phyloP scores from a whole-genome alignment of 768 basidiomycete genomes.

The Cubamyces lactineus region DNA sequence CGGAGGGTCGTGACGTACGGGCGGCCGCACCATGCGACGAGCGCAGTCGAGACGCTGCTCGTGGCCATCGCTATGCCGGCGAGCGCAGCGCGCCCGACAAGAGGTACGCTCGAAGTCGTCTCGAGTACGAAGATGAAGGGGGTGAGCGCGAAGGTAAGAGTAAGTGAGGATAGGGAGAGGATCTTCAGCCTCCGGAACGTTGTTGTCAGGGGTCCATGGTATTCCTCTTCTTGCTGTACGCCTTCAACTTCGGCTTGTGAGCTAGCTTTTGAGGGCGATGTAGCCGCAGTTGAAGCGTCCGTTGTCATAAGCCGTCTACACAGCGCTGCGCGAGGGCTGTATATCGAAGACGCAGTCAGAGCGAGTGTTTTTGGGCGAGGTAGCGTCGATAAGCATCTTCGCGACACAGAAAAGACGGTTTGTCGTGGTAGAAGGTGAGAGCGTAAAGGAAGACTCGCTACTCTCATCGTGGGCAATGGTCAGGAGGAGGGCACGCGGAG shows the following conservation, averaged over 20 bases:
- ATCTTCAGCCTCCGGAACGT: slow-evolving; percentile 81
- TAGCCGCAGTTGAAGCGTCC: not conserved
- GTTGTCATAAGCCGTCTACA: slow-evolving; percentile 2
- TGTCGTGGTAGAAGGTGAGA: not conserved
- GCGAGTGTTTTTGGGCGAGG: not conserved
- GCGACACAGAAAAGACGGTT: not conserved
- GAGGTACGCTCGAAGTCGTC: slow-evolving; percentile 61
- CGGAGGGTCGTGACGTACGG: slow-evolving; percentile 75
- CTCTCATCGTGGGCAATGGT: slow-evolving; percentile 10
- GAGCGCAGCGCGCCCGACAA: slow-evolving; percentile 66
- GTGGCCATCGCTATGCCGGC: slow-evolving; percentile 73
- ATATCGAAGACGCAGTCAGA: not conserved
- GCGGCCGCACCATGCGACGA: slow-evolving; percentile 72
- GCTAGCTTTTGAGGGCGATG: not conserved
- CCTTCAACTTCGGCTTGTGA: not conserved
- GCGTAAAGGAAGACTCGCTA: not conserved
- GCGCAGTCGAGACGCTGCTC: slow-evolving; percentile 70
- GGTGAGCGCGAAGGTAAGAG: slow-evolving; percentile 65
- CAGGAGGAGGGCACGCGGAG: not conserved
- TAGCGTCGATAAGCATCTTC: slow-evolving; percentile 5
- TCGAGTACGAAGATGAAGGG: slow-evolving; percentile 86
- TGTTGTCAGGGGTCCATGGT: slow-evolving; percentile 69
- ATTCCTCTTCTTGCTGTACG: slow-evolving; percentile 40
- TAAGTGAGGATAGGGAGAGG: slow-evolving; percentile 81
- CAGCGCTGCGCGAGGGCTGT: not conserved